phyloP scores from a whole-genome alignment of 2,329 filamentous ascomycete species.

The Leptographium procerum region DNA sequence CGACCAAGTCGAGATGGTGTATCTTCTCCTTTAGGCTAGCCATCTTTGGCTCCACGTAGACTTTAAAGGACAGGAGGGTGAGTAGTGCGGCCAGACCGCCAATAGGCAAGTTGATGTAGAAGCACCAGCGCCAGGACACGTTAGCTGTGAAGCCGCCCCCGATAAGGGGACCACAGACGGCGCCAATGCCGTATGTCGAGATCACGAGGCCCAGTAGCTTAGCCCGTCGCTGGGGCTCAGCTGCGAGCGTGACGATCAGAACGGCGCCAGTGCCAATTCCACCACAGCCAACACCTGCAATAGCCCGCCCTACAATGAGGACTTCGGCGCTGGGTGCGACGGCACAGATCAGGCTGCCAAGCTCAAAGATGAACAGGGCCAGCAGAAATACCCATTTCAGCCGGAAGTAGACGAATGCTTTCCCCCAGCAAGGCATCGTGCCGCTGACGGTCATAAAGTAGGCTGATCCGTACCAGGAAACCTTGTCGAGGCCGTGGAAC shows the following conservation, averaged over 20 bases:
- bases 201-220: background rate
- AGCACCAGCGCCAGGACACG: slow-evolving; percentile 25
- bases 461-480: slow-evolving; percentile 31
- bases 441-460: slow-evolving; percentile 33
- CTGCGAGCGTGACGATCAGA: slow-evolving; percentile 23
- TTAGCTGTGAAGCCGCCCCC: slow-evolving; percentile 15
- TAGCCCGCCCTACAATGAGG: slow-evolving; percentile 35
- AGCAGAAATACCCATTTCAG: slow-evolving; percentile 29
- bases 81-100: slow-evolving; percentile 2
- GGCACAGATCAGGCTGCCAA: slow-evolving; percentile 18
- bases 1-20: slow-evolving; percentile 3
- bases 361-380: slow-evolving; percentile 11
- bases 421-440: background rate
- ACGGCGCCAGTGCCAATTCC: slow-evolving; percentile 33
- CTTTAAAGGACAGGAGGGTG: background rate
- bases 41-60: background rate
- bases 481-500: slow-evolving; percentile 2
- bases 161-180: slow-evolving; percentile 15
- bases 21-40: background rate
- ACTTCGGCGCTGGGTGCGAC: slow-evolving; percentile 29
- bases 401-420: slow-evolving; percentile 20
- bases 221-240: background rate
- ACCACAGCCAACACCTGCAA: slow-evolving; percentile 34
- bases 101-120: slow-evolving; percentile 25
- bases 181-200: slow-evolving; percentile 14